Evolutionary conservation across 2,329 filamentous ascomycete species (phyloP).

Genomic region (Clarireedia homoeocarpa): DNA sequence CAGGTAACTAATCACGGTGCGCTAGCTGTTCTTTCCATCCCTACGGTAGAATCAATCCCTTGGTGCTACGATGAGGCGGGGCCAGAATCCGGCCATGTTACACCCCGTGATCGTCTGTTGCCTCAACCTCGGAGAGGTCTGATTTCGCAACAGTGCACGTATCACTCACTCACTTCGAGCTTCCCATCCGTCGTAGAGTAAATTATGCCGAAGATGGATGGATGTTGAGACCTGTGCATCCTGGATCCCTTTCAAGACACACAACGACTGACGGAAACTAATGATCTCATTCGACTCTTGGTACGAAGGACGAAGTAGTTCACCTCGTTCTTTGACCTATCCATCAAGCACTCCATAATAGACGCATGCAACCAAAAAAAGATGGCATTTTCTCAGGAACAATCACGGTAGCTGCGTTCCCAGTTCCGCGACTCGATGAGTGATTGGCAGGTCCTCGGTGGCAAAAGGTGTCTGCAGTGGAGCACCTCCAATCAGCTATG

Average conservation of each 20-base stretch:
- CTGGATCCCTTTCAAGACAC: not conserved
- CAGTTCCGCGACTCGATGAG: not conserved
- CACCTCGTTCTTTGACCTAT: not conserved
- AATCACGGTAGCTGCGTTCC: not conserved
- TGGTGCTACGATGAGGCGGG: conserved; percentile 1
- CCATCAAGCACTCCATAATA: not conserved
- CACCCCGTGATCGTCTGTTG: not conserved
- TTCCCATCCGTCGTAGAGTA: no score
- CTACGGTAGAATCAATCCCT: not conserved
- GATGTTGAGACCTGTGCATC: not conserved
- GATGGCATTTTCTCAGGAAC: conserved; percentile 6
- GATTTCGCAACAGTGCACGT: not conserved
- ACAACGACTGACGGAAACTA: not conserved
- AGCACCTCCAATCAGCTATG: conserved; percentile 3
- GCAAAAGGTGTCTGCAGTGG: conserved; percentile 5
- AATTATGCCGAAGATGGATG: no score
- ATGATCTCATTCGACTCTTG: not conserved
- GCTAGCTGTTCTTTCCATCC: not conserved
- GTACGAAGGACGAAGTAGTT: not conserved
- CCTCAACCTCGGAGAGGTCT: not conserved
- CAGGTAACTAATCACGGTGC: conserved; percentile 1
- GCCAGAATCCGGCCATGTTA: not conserved
- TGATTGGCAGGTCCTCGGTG: conserved; percentile 3
- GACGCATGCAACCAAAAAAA: conserved; percentile 2
- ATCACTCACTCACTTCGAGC: not conserved